phyloP scores from a whole-genome alignment of 345 rosid species.

The Bruguiera parviflora region DNA sequence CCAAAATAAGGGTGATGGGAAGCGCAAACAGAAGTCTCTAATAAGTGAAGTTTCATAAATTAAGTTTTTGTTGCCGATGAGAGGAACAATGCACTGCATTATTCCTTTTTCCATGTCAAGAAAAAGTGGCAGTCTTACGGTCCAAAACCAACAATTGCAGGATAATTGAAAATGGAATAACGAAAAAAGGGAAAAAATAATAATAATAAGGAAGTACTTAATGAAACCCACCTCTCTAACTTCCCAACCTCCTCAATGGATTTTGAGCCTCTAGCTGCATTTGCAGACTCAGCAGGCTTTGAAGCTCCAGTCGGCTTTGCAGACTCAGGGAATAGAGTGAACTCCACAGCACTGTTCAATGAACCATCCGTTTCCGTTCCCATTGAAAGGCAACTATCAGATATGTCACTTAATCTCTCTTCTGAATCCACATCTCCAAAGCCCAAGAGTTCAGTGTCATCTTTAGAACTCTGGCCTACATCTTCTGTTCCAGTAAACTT shows the following conservation, averaged over 20 bases:
- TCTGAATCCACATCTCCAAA: slow-evolving; percentile 71
- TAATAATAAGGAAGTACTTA: not conserved
- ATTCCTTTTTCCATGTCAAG: too few relatives aligned
- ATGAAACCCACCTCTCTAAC: slow-evolving; percentile 51
- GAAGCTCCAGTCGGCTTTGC: slow-evolving; percentile 34
- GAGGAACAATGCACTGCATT: too few relatives aligned
- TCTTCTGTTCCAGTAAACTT: slow-evolving; percentile 32
- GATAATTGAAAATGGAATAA: not conserved
- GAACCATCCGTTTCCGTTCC: slow-evolving; percentile 93
- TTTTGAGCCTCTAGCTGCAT: slow-evolving; percentile 6
- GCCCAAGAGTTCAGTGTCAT: slow-evolving; percentile 68
- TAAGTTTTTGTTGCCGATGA: too few relatives aligned
- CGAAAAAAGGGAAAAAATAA: not conserved
- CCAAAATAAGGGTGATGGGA: too few relatives aligned
- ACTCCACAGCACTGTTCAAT: slow-evolving; percentile 59
- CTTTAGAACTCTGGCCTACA: slow-evolving; percentile 38
- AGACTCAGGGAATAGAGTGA: slow-evolving; percentile 70
- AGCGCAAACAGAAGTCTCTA: too few relatives aligned
- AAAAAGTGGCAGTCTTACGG: too few relatives aligned
- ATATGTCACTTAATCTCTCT: slow-evolving; percentile 89
- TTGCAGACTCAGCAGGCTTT: slow-evolving; percentile 9
- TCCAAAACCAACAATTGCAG: too few relatives aligned
- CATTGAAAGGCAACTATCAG: slow-evolving; percentile 87
- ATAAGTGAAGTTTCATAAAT: too few relatives aligned
- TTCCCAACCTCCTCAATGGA: slow-evolving; percentile 1